Evolutionary conservation across 1,139 yeast species (phyloP), one percentile per base, ranked within the genome.

Genomic region (Meyerozyma guilliermondii): DNA sequence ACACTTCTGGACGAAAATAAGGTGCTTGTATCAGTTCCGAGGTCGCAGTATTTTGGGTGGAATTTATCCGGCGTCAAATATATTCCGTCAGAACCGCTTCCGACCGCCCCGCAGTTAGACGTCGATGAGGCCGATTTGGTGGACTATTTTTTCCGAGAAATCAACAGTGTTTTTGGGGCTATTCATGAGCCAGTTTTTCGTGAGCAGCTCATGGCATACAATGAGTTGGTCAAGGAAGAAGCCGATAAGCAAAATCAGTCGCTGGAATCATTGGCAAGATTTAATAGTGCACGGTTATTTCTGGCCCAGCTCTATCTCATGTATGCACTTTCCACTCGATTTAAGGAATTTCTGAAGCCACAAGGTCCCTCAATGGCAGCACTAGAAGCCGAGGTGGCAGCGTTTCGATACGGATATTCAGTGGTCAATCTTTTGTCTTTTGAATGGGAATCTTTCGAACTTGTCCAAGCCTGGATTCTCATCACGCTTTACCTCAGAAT

Each of bases 401-500:
- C 80, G 37, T 82, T 82, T 59, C 74, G 72, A 47, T 75, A 74
- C 46, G 71, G 78, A 5, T 63, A 76, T 55, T 57, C 63, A 20
- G 71, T 80, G 10, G 62, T 80, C 6, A 63, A 68, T 17, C 68
- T 71, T 14, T 61, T 81, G 39, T 67, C 80, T 38, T 80, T 81
- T 56, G 85, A 81, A 55, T 81, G 87, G 86, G 85, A 81, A 53
- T 73, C 82, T 17, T 72, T 78, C 46, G 88, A 82, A 54, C 66
- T 82, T 48, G 72, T 81, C 31, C 88, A 82, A 54, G 71, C 80
- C 34, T 80, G 87, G 84, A 58, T 80, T 11, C 58, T 82, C 24
- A 68, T 78, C 26, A 59, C 81, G 0, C 52, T 80, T 17, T 82
- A 81, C 51, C 59, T 81, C 34, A 62, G 88, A 36, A 61, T 76